Base-by-base conservation (phyloP, 108 stramenopile species). In the Pseudonitzschia pungens region DNA sequence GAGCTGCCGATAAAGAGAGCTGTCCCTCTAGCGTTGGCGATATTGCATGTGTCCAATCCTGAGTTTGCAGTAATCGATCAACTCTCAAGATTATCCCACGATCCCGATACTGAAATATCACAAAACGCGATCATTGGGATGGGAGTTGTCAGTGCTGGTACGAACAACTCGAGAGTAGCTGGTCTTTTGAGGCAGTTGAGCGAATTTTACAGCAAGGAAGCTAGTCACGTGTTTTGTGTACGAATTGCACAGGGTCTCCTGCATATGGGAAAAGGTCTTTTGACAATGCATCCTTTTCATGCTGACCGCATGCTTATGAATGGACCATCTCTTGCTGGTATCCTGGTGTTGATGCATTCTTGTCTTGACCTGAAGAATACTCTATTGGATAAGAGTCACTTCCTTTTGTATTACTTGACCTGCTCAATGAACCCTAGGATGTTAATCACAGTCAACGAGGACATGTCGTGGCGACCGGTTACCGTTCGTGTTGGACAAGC, bases 401-500 rank as follows among this genome's bases (percentile, higher is more conserved):
- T 95, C 72, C 88, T 98, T 48, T 89, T 99, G 27, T 99, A 93
- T 74, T 94, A 95, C 74, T 84, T 99, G 70, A 93, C 92, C 31
- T 92, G 93, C 69, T 97, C 98, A 31, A 97, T 99, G 92, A 90
- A 89, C 72, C 99, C 99, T 45, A 89, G 99, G 70, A 98, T 98
- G 96, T 85, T 99, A 60, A 94, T 98, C 69, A 98, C 99, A 53
- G 96, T 99, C 32, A 94, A 95, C 73, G 96, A 94, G 64, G 83
- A 90, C 57, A 75, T 96, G 44, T 77, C 91, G 40, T 90, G 87
- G 84, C 77, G 92, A 62, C 92, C 92, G 22, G 95, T 96, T 26
- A 97, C 96, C 26, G 98, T 97, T 28, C 96, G 99, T 28, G 98
- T 99, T 27, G 99, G 99, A 40, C 97, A 96, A 78, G 98, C 98